Percentiles rank a stretch among this genome's conserved stretches.
Evolutionary conservation across 768 basidiomycete genomes (phyloP).

Genomic region (Peribolospora kevripleyi): DNA sequence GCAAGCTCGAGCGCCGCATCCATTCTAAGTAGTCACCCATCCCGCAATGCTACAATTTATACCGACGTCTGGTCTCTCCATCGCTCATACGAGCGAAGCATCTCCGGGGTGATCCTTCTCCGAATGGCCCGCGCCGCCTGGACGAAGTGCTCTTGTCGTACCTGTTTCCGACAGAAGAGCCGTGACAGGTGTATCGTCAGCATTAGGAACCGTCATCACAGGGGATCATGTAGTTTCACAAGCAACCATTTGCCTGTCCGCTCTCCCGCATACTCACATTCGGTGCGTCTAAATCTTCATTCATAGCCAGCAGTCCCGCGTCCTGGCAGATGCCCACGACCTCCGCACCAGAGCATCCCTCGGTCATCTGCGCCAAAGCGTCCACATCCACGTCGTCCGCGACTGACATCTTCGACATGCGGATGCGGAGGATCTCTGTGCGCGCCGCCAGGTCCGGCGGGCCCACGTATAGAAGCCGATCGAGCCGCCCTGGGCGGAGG

Average conservation of each 20-base stretch:
- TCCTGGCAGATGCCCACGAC: slow-evolving; percentile 81
- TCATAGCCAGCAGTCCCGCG: slow-evolving; percentile 80
- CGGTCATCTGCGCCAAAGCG: slow-evolving; percentile 33
- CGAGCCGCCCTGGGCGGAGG: slow-evolving; percentile 81
- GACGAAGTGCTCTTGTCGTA: slow-evolving; percentile 46
- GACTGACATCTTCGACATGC: slow-evolving; percentile 54
- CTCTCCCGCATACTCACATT: slow-evolving; percentile 29
- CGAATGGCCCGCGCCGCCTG: slow-evolving; percentile 46
- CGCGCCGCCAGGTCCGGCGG: slow-evolving; percentile 61
- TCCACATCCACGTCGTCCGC: slow-evolving; percentile 41
- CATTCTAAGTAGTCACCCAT: too few species aligned
- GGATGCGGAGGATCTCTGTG: slow-evolving; percentile 61
- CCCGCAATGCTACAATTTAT: too few species aligned
- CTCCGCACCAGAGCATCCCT: slow-evolving; percentile 92
- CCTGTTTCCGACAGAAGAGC: slow-evolving; percentile 26
- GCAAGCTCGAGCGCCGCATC: too few species aligned
- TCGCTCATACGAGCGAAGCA: slow-evolving; percentile 41
- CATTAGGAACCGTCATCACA: background rate
- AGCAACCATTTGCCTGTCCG: background rate
- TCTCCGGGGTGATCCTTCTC: slow-evolving; percentile 58
- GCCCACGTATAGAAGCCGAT: slow-evolving; percentile 80
- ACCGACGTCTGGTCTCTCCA: slow-evolving; percentile 31
- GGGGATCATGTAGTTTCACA: background rate
- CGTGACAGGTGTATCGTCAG: background rate
- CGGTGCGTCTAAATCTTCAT: slow-evolving; percentile 49